Evolutionary conservation across 2,329 filamentous ascomycete species (phyloP).

Genomic region (Aspergillus sp.): DNA sequence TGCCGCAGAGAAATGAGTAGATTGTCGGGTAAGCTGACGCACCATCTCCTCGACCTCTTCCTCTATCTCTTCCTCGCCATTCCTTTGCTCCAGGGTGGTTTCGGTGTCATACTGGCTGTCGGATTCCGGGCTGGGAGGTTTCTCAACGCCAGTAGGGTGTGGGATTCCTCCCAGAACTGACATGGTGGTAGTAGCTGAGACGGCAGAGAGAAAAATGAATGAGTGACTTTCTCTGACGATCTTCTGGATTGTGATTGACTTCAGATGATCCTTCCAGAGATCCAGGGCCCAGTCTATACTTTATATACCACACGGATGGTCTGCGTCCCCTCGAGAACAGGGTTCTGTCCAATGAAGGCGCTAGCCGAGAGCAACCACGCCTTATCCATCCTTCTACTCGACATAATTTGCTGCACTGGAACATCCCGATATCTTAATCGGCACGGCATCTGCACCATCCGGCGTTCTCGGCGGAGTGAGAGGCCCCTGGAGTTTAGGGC

Average conservation of each 20-base stretch:
- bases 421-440: too few relatives aligned
- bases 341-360: too few relatives aligned
- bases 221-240: not conserved
- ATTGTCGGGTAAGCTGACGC: conserved; percentile 20
- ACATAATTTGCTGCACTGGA: too few relatives aligned
- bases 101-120: not conserved
- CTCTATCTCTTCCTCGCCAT: conserved; percentile 1
- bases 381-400: too few relatives aligned
- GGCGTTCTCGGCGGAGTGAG: too few relatives aligned
- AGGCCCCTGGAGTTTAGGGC: not conserved
- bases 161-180: not conserved
- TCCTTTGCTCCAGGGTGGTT: not conserved
- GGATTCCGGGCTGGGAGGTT: not conserved
- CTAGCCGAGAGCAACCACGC: too few relatives aligned
- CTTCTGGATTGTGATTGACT: not conserved
- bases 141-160: not conserved
- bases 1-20: conserved; percentile 16
- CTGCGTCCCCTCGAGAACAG: too few relatives aligned
- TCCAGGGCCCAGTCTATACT: too few relatives aligned
- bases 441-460: too few relatives aligned
- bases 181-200: not conserved
- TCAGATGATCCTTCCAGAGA: too few relatives aligned
- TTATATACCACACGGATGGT: too few relatives aligned
- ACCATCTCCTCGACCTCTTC: conserved; percentile 7
- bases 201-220: not conserved